Evolutionary conservation across 1,139 yeast species (phyloP).

Genomic region (Suhomyces chickasaworum): DNA sequence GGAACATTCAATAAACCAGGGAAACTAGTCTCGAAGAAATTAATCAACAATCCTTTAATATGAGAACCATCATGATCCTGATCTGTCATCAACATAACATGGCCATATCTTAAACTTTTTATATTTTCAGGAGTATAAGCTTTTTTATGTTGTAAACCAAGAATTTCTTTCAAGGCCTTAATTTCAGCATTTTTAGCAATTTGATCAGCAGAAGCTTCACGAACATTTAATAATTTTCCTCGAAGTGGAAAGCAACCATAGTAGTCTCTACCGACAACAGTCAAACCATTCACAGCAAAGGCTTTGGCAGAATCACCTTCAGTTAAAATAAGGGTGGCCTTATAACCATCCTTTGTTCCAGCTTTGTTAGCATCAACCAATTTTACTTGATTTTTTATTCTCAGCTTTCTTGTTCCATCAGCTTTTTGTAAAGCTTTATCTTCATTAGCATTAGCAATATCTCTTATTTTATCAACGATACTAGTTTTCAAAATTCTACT

Average conservation of each 20-base stretch:
- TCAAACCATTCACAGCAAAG: slow-evolving; percentile 89
- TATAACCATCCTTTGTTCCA: slow-evolving; percentile 88
- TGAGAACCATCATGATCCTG: slow-evolving; percentile 99
- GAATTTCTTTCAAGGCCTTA: slow-evolving; percentile 91
- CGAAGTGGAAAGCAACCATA: slow-evolving; percentile 96
- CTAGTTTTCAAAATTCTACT: slow-evolving; percentile 73
- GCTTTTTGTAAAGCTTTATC: slow-evolving; percentile 84
- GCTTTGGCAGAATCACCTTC: slow-evolving; percentile 98
- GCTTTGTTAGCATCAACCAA: slow-evolving; percentile 97
- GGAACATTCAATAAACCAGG: slow-evolving; percentile 92
- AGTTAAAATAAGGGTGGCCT: slow-evolving; percentile 89
- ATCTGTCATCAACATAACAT: slow-evolving; percentile 99
- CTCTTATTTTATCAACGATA: slow-evolving; percentile 77
- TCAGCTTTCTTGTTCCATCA: slow-evolving; percentile 83
- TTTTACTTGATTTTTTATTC: slow-evolving; percentile 88
- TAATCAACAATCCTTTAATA: slow-evolving; percentile 93
- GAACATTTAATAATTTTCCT: slow-evolving; percentile 91
- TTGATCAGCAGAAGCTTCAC: slow-evolving; percentile 96
- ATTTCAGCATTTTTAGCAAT: slow-evolving; percentile 91
- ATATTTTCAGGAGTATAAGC: slow-evolving; percentile 64
- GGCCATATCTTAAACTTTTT: slow-evolving; percentile 85
- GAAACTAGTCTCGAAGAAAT: slow-evolving; percentile 89
- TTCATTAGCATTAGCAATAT: slow-evolving; percentile 84
- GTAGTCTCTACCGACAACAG: slow-evolving; percentile 93
- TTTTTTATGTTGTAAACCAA: slow-evolving; percentile 94